Base-by-base conservation (phyloP, 345 rosid genomes). In the Moricandia moricandioides region DNA sequence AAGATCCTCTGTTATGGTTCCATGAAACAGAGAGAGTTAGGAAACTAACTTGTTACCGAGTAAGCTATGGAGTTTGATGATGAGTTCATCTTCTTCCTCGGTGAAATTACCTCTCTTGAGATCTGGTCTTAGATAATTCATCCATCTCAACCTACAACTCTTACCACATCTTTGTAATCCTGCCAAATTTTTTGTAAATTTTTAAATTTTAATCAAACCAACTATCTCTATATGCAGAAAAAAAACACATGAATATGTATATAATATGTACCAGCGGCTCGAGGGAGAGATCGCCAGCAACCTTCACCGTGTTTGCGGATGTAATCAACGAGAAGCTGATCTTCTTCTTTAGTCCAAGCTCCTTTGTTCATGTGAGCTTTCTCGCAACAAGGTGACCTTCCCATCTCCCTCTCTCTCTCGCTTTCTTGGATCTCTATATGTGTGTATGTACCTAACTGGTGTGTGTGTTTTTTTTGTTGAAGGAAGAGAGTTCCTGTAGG, bases 301-400 rank as follows among this genome's bases (percentile, higher is more conserved):
- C 97, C 97, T 79, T 92, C 96, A 16, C 97, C 97, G 18, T 92
- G 93, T 65, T 72, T 43, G 49, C 96, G 88, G 76, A 92, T 92
- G 57, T 89, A 87, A 51, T 88, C 88, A 74, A 89, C 81, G 31
- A 92, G 93, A 69, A 90, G 91, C 51, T 85, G 86, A 73, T 92
- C 97, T 81, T 92, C 97, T 39, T 91, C 97, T 69, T 89, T 92
- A 31, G 92, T 89, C 97, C 97, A 92, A n/a, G 97, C 96, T 37
- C 96, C 97, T 76, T 92, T 92, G 74, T 92, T 90, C 78, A 91
- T 90, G 65, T 92, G 97, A n/a, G 89, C 91, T 71, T 89, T 92
- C 69, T 92, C 97, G 52, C 96, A 92, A 56, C 92, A 88, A 34
- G 98, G 98, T 6, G 92, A 87, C 34, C 98, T 88, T 66, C 98